Evolutionary conservation across 352 stramenopile genomes (phyloP).

Genomic region (Plasmopara viticola): DNA sequence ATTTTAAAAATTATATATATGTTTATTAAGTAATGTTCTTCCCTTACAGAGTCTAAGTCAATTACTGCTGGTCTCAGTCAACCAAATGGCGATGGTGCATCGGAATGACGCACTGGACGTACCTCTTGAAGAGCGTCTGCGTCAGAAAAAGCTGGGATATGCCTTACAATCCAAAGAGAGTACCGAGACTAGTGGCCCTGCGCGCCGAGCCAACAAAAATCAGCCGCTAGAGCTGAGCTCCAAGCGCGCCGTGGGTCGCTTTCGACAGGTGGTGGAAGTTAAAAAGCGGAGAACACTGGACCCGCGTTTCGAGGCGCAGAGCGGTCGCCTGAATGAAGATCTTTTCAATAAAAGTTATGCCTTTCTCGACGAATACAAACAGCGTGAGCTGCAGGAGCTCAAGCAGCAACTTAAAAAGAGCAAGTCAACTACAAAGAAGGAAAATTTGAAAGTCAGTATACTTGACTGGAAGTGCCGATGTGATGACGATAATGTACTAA

Average conservation of each 20-base stretch:
- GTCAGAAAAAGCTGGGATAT: conserved; percentile 75
- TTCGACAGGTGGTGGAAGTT: conserved; percentile 77
- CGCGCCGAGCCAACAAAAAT: conserved; percentile 67
- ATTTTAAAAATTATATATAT: no score
- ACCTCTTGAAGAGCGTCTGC: conserved; percentile 70
- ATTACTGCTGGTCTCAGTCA: no score
- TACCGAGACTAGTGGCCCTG: conserved; percentile 5
- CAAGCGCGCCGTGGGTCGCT: conserved; percentile 73
- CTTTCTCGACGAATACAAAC: conserved; percentile 87
- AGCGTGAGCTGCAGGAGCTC: conserved; percentile 79
- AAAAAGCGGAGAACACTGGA: conserved; percentile 69
- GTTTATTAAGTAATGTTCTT: no score
- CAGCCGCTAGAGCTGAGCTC: conserved; percentile 79
- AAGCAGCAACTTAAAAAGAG: conserved; percentile 69
- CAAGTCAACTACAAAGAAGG: conserved; percentile 62
- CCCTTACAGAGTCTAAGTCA: no score
- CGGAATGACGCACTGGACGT: conserved; percentile 42
- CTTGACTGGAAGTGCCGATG: neutral
- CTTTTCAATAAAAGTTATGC: conserved; percentile 84
- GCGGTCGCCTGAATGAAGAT: conserved; percentile 84
- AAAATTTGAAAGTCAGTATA: conserved; percentile 66
- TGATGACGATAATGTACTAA: conserved; percentile 2
- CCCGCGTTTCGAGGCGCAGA: conserved; percentile 82
- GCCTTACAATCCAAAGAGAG: conserved; percentile 19
- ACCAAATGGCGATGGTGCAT: no score